Evolutionary conservation across 1,284 basidiomycete species (phyloP).

Genomic region (Mycena sp.): DNA sequence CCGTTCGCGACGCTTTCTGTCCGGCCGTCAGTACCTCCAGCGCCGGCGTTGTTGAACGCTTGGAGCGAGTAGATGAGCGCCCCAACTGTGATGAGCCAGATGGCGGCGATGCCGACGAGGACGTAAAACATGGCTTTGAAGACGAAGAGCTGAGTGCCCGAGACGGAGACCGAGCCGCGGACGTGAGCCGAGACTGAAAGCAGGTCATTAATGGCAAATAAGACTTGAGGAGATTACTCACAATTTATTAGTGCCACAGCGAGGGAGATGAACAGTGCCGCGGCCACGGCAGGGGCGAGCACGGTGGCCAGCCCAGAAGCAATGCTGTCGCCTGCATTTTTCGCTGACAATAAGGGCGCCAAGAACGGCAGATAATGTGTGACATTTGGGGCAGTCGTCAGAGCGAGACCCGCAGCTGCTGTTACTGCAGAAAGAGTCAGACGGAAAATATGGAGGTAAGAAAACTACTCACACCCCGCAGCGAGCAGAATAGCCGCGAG

Average conservation of each 20-base stretch:
- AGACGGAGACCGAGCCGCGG: constrained; percentile 70
- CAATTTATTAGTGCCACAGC: constrained; percentile 67
- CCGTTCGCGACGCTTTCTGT: constrained; percentile 72
- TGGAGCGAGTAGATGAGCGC: constrained; percentile 75
- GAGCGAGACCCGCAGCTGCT: constrained; percentile 73
- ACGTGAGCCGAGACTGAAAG: constrained; percentile 59
- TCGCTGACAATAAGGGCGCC: constrained; percentile 43
- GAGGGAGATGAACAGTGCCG: constrained; percentile 65
- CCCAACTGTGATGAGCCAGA: constrained; percentile 76
- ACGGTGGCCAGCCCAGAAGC: constrained; percentile 73
- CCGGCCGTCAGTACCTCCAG: constrained; percentile 36
- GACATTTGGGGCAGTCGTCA: constrained; percentile 77
- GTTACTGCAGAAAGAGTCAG: constrained; percentile 58
- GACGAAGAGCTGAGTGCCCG: constrained; percentile 65
- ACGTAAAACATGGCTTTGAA: constrained; percentile 80
- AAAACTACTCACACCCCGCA: constrained; percentile 65
- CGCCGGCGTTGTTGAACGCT: constrained; percentile 55
- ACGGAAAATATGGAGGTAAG: constrained; percentile 32
- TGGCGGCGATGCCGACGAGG: constrained; percentile 61
- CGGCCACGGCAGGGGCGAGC: constrained; percentile 72
- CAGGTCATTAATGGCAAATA: constrained; percentile 7
- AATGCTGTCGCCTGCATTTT: constrained; percentile 42
- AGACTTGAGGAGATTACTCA: constrained; percentile 49
- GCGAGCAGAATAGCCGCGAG: constrained; percentile 64
- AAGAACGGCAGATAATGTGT: constrained; percentile 79